Percentiles rank a stretch among this genome's conserved stretches.
Conservation (phyloP, 768 basidiomycete genomes). For the Tulasnella sp. region DNA sequence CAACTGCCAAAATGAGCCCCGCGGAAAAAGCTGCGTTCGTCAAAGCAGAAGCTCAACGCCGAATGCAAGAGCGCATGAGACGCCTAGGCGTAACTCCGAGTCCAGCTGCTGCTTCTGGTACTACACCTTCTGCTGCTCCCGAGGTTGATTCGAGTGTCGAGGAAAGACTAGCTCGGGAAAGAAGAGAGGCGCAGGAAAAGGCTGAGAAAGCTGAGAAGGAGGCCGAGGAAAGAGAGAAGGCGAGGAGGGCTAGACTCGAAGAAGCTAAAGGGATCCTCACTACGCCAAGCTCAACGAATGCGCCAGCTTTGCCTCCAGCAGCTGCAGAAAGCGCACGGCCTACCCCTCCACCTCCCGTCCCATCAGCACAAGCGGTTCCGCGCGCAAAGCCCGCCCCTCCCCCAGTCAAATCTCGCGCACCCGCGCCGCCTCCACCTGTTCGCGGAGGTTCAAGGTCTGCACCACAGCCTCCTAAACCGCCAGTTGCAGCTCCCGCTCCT, state of each 20-base stretch:
- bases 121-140: constrained; percentile 16
- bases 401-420: constrained; percentile 11
- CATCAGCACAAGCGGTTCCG: constrained; percentile 22
- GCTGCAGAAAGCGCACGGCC: constrained; percentile 17
- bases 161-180: constrained; percentile 73
- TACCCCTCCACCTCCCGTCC: constrained; percentile 26
- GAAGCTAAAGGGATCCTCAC: constrained; percentile 43
- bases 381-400: constrained; percentile 19
- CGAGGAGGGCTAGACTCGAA: constrained; percentile 61
- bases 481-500: constrained; percentile 32
- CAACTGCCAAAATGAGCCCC: constrained; percentile 56
- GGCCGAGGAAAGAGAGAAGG: constrained; percentile 65
- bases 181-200: constrained; percentile 85
- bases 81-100: constrained; percentile 63
- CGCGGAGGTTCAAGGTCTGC: constrained; percentile 32
- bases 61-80: constrained; percentile 74
- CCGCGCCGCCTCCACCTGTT: constrained; percentile 32
- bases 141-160: constrained; percentile 69
- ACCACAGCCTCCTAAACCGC: constrained; percentile 31
- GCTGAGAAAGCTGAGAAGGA: constrained; percentile 64
- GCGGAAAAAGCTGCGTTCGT: constrained; percentile 73
- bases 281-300: not conserved
- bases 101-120: constrained; percentile 22
- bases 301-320: constrained; percentile 8
- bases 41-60: constrained; percentile 65